Evolutionary conservation across 73 alveolate species (phyloP).

Genomic region (Blepharisma japonicum): DNA sequence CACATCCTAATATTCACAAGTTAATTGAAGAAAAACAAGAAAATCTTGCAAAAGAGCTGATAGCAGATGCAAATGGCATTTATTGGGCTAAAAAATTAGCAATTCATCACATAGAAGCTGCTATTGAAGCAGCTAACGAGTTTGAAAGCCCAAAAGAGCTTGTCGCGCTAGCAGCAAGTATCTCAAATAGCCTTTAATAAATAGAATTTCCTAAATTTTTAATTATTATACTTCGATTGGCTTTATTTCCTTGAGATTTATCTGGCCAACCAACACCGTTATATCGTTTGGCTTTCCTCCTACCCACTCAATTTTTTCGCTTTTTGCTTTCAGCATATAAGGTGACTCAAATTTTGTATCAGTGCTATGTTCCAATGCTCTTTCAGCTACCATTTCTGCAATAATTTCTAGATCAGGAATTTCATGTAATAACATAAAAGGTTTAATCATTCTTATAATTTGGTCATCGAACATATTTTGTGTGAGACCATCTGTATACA

Average conservation of each 20-base stretch:
- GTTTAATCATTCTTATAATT: conserved; percentile 41
- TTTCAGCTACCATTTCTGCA: conserved; percentile 60
- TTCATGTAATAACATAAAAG: conserved; percentile 44
- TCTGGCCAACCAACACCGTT: conserved; percentile 4
- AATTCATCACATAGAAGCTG: too few species aligned
- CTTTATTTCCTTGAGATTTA: not conserved
- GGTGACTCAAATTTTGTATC: conserved; percentile 22
- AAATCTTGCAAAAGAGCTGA: too few species aligned
- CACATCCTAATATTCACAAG: too few species aligned
- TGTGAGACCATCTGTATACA: conserved; percentile 65
- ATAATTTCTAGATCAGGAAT: conserved; percentile 59
- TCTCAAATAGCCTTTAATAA: too few species aligned
- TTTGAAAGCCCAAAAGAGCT: too few species aligned
- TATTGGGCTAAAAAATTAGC: too few species aligned
- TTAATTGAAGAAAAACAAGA: too few species aligned
- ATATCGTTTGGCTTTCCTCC: conserved; percentile 8
- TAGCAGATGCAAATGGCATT: too few species aligned
- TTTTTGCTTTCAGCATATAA: not conserved
- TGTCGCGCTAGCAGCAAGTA: too few species aligned
- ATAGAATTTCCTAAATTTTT: too few species aligned
- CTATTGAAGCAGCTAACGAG: too few species aligned
- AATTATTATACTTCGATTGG: too few species aligned
- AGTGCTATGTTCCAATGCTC: conserved; percentile 48
- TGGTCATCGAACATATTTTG: conserved; percentile 54
- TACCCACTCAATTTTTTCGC: not conserved